Evolutionary conservation across 805 yeast species (phyloP).

Genomic region (Clavispora fructus): DNA sequence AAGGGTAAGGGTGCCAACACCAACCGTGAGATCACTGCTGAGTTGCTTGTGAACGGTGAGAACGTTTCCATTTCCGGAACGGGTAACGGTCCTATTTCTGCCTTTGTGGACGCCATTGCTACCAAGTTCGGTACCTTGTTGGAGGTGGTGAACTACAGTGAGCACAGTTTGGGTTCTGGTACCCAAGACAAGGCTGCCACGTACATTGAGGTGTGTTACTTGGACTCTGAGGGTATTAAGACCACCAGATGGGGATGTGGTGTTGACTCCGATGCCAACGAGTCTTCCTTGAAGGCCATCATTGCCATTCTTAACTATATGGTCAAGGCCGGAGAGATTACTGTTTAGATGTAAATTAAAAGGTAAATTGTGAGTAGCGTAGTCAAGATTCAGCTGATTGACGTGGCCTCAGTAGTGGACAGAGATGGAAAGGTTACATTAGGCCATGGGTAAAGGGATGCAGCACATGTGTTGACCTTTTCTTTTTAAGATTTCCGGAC

Average conservation of each 20-base stretch:
- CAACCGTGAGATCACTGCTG: constrained; percentile 19
- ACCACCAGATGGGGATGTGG: constrained; percentile 41
- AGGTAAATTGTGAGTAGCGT: background rate
- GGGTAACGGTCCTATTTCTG: constrained; percentile 79
- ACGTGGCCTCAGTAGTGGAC: too few species aligned
- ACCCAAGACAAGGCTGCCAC: constrained; percentile 72
- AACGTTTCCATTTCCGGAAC: constrained; percentile 43
- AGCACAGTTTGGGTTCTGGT: constrained; percentile 71
- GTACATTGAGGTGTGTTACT: constrained; percentile 50
- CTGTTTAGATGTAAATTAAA: constrained; percentile 10
- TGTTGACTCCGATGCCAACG: constrained; percentile 38
- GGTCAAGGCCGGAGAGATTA: constrained; percentile 25
- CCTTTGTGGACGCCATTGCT: constrained; percentile 62
- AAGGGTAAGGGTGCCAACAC: constrained; percentile 15
- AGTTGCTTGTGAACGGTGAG: constrained; percentile 15
- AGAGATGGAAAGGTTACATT: too few species aligned
- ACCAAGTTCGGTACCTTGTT: constrained; percentile 46
- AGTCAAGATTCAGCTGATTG: too few species aligned
- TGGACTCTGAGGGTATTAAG: constrained; percentile 29
- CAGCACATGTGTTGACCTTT: too few species aligned
- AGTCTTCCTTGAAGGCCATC: constrained; percentile 33
- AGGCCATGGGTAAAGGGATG: too few species aligned
- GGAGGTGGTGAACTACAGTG: constrained; percentile 63
- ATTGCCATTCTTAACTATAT: constrained; percentile 20
- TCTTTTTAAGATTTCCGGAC: too few species aligned